Percentiles rank a stretch among this genome's conserved stretches.
These are phyloP conservation scores for Lentinula boryana DNA, from an alignment of 768 basidiomycete genomes.

Conservation along the genomic window DNA sequence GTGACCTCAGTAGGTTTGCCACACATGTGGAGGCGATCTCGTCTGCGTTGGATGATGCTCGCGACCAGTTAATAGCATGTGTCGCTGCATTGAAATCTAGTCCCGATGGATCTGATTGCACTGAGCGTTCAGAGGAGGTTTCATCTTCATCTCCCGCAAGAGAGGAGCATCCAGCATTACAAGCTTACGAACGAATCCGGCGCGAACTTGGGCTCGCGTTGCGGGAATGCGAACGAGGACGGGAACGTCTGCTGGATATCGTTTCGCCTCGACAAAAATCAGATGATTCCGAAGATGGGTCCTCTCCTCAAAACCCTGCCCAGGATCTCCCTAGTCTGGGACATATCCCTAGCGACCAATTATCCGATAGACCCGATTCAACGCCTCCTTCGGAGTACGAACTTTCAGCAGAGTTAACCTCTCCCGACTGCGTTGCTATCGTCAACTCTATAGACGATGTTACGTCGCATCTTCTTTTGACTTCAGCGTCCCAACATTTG, in stretches of 20 bases:
- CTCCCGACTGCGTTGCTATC: constrained; percentile 18
- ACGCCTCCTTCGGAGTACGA: constrained; percentile 30
- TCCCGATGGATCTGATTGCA: constrained; percentile 17
- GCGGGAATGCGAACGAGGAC: constrained; percentile 77
- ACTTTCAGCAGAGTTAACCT: neutral
- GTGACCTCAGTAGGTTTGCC: constrained; percentile 61
- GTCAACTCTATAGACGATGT: constrained; percentile 44
- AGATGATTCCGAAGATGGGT: constrained; percentile 12
- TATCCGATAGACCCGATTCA: constrained; percentile 40
- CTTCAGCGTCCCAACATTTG: constrained; percentile 46
- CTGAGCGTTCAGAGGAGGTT: constrained; percentile 14
- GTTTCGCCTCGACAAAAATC: constrained; percentile 30
- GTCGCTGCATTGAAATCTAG: constrained; percentile 42
- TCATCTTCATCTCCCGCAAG: constrained; percentile 11
- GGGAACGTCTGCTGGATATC: constrained; percentile 55
- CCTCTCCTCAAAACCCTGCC: constrained; percentile 29
- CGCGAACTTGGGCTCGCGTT: constrained; percentile 73
- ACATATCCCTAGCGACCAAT: constrained; percentile 45
- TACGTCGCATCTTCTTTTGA: constrained; percentile 46
- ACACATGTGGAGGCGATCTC: constrained; percentile 68
- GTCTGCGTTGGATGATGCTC: constrained; percentile 64
- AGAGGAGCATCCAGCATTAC: constrained; percentile 46
- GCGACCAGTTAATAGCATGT: constrained; percentile 59
- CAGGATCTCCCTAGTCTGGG: constrained; percentile 47
- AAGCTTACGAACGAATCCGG: constrained; percentile 70